Conservation (phyloP, 1,139 yeast genomes). For the Candida dubliniensis region DNA sequence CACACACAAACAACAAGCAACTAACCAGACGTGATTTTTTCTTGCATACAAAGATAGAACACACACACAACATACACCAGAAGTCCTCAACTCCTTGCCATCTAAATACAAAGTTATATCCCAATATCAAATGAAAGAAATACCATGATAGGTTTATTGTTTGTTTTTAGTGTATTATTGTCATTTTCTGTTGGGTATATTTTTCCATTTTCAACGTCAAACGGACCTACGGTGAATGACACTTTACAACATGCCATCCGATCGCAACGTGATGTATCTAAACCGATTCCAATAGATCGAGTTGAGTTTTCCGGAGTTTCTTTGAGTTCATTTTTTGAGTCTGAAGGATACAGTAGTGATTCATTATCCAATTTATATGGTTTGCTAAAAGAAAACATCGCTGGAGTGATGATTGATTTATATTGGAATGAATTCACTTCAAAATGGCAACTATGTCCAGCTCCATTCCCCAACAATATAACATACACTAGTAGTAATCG, state of each 20-base stretch:
- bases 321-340: constrained; percentile 48
- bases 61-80: too few species aligned
- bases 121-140: too few species aligned
- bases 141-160: not conserved
- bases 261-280: constrained; percentile 69
- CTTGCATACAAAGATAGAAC: too few species aligned
- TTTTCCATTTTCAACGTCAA: constrained; percentile 1
- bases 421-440: constrained; percentile 58
- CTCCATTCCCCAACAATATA: constrained; percentile 34
- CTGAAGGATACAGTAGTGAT: constrained; percentile 47
- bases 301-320: constrained; percentile 59
- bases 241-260: constrained; percentile 40
- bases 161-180: not conserved
- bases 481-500: constrained; percentile 17
- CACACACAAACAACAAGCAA: too few species aligned
- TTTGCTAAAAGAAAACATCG: constrained; percentile 52
- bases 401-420: constrained; percentile 57
- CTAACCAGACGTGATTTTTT: too few species aligned
- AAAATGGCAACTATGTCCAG: constrained; percentile 75
- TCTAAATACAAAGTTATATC: too few species aligned
- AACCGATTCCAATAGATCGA: constrained; percentile 58
- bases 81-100: too few species aligned
- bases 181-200: not conserved
- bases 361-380: constrained; percentile 38
- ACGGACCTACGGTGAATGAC: constrained; percentile 7